phyloP scores from a whole-genome alignment of 164 flowering plant genomes.

The Macadamia tetraphylla region DNA sequence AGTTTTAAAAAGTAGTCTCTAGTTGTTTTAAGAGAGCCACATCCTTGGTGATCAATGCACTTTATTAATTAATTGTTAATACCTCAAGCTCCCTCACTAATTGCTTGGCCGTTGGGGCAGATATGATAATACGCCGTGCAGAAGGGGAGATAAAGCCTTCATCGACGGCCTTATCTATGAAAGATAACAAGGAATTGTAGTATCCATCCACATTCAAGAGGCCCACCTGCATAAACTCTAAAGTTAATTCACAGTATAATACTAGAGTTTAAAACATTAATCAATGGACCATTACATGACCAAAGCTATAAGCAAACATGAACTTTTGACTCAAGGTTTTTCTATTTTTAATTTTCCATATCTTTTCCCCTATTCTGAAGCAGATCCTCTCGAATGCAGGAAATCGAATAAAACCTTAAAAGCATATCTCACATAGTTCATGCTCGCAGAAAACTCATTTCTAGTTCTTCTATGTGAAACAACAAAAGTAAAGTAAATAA shows the following conservation, averaged over 20 bases:
- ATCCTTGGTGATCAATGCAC: background rate
- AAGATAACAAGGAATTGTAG: constrained; percentile 68
- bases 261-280: background rate
- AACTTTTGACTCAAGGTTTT: constrained; percentile 9
- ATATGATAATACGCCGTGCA: constrained; percentile 76
- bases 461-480: background rate
- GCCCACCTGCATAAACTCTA: constrained; percentile 59
- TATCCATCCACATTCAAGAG: constrained; percentile 89
- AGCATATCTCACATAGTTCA: constrained; percentile 2
- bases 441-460: background rate
- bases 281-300: background rate
- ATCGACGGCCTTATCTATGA: constrained; percentile 89
- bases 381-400: constrained; percentile 14
- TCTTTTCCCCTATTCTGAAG: constrained; percentile 24
- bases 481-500: too few relatives aligned
- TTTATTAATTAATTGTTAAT: background rate
- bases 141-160: constrained; percentile 84
- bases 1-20: background rate
- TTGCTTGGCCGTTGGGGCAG: constrained; percentile 78
- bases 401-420: constrained; percentile 3
- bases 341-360: background rate
- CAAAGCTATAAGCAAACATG: background rate
- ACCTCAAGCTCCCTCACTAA: constrained; percentile 80
- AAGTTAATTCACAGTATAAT: constrained; percentile 1
- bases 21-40: background rate